Base-by-base conservation (phyloP, 139 green algal species). In the Asterochloris erici region DNA sequence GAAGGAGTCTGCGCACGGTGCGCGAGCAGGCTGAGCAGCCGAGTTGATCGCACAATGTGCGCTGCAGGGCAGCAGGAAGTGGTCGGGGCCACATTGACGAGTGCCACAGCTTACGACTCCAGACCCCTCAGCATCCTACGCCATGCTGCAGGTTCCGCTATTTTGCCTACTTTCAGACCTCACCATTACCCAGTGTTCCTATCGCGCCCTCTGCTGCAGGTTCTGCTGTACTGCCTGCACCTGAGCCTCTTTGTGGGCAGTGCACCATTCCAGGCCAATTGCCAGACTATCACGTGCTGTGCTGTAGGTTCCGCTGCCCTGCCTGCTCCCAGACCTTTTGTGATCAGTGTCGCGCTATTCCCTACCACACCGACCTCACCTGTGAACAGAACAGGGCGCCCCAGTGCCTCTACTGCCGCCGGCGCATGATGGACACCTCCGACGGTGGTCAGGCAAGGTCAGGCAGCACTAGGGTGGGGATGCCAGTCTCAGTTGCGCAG, bases 351-450 rank as follows among this genome's bases (percentile, higher is more conserved):
- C 47, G 17, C 12, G 23, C n/a, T 0, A 69, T 62, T 0, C 76
- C 76, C 11, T 80, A 80, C 24, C 76, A 80, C 61, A 19, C 60
- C 13, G 76, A 64, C 23, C 12, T 80, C 11, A 80, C 76, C 60
- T 80, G 76, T 80, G 17, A 80, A 12, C 54, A 80, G 61, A 61
- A 80, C 11, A 54, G 10, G 10, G 76, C 76, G 24, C 76, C 76
- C 23, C 68, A 80, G 60, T 80, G 76, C 76, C 26, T 80, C 12
- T 80, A 80, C 76, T 80, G 76, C 26, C 76, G 68, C 16, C 15
- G 0, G 14, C 76, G 60, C 61, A 12, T 80, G 2, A 14, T 80
- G 23, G 76, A 80, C 24, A 62, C 47, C 10, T 13, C n/a, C 23
- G 24, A 16, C 21, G 19, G 68, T 24, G 60, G 68, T 12, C 38